Percentiles rank a stretch among this genome's conserved stretches.
These are phyloP conservation scores for Dendrobium officinale DNA, from an alignment of 106 monocot species.

Conservation along the genomic window DNA sequence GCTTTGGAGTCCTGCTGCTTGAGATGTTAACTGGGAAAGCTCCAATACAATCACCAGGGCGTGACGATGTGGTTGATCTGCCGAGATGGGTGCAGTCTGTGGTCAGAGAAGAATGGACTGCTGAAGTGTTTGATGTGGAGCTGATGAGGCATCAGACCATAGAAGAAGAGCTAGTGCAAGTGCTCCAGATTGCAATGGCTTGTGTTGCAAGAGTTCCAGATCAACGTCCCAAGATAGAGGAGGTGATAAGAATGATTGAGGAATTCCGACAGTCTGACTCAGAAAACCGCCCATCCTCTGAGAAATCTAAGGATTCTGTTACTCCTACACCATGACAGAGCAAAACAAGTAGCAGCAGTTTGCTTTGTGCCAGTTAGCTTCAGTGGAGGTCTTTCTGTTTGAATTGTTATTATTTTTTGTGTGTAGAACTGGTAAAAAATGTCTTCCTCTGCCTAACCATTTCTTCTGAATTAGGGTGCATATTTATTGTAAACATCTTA, in stretches of 20 bases:
- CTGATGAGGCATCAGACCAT: slow-evolving; percentile 7
- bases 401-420: not conserved
- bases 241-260: slow-evolving; percentile 15
- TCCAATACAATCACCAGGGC: slow-evolving; percentile 25
- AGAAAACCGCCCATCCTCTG: slow-evolving; percentile 10
- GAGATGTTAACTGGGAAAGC: slow-evolving; percentile 54
- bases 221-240: slow-evolving; percentile 12
- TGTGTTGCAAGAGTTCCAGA: slow-evolving; percentile 9
- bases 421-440: slow-evolving; percentile 1
- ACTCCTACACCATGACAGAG: not conserved
- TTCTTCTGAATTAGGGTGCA: not conserved
- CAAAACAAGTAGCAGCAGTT: not conserved
- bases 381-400: not conserved
- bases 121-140: slow-evolving; percentile 16
- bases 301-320: slow-evolving; percentile 8
- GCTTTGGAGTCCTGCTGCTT: slow-evolving; percentile 54
- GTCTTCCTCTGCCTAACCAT: not conserved
- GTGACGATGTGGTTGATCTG: slow-evolving; percentile 21
- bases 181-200: slow-evolving; percentile 19
- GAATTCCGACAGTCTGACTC: slow-evolving; percentile 11
- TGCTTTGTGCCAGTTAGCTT: not conserved
- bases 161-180: slow-evolving; percentile 13
- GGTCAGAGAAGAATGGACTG: slow-evolving; percentile 16
- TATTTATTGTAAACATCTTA: not conserved
- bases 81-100: slow-evolving; percentile 16